Evolutionary conservation across 345 rosid genomes (phyloP).

Genomic region (Ceriops zippeliana): DNA sequence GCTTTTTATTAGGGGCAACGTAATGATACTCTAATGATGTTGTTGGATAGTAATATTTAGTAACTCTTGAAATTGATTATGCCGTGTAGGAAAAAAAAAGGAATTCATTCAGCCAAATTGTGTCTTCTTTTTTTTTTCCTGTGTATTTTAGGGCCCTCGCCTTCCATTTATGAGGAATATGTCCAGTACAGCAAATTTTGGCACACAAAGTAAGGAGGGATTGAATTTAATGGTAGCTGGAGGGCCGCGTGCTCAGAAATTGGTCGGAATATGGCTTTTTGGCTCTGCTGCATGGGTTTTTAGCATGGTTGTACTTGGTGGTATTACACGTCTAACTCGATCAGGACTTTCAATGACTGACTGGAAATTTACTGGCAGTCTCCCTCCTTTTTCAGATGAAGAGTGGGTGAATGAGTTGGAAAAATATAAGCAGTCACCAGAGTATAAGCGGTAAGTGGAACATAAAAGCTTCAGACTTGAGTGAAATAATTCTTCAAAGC

Average conservation of each 20-base stretch:
- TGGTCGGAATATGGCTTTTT: conserved; percentile 91
- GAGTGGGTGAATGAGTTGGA: conserved; percentile 83
- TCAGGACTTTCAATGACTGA: conserved; percentile 98
- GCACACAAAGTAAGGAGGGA: conserved; percentile 55
- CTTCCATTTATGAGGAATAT: conserved; percentile 42
- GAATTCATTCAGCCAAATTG: not conserved
- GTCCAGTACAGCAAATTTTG: conserved; percentile 48
- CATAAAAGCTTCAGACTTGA: not conserved
- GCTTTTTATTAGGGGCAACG: not conserved
- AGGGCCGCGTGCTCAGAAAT: conserved; percentile 78
- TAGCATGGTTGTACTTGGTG: conserved; percentile 89
- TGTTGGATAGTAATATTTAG: not conserved
- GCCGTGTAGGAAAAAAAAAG: not conserved
- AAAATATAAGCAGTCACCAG: conserved; percentile 84
- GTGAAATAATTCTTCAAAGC: not conserved
- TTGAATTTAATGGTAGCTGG: conserved; percentile 66
- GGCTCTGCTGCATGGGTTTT: conserved; percentile 95
- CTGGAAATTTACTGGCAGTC: conserved; percentile 82
- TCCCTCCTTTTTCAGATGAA: conserved; percentile 79
- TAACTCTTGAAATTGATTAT: not conserved
- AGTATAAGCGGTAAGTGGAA: conserved; percentile 59
- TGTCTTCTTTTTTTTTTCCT: not conserved
- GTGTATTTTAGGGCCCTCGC: conserved; percentile 43
- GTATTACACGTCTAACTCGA: conserved; percentile 75
- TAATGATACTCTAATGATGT: not conserved